Base-by-base conservation (phyloP, 257 asterid genomes). In the Plantago ovata region DNA sequence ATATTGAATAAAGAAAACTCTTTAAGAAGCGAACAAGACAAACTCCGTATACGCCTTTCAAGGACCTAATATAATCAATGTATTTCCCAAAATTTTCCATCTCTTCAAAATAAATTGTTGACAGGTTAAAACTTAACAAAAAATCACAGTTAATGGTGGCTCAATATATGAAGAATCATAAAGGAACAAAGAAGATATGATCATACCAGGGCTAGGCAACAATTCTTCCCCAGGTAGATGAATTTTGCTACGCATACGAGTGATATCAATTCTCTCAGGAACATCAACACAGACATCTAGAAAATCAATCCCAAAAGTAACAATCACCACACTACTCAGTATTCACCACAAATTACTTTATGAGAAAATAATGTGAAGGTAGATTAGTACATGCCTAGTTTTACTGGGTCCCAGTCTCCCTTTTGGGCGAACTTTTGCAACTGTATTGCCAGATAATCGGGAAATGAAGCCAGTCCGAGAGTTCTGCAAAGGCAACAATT, bases 361-460 rank as follows among this genome's bases (percentile, higher is more conserved):
- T 33, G 43, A 20, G 58, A 43, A 52, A 53, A 63, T 62, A 19
- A 19, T 79, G 66, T 24, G 32, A 24, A 24, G 32, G 59, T 14
- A 24, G 32, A 24, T 24, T 24, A 24, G 32, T 10, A 44, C 57
- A 52, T 10, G 18, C 98, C 98, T 59, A 92, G 93, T 70, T 92
- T 88, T 73, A 85, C 88, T 4, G 98, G 97, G 53, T 84, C 98
- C 96, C 96, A 88, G 60, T 96, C 98, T 24, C 75, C 95, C 77
- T 84, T 95, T 75, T 84, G 73, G 49, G 88, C 89, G 63, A 92
- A 92, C 71, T 88, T 92, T 55, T 93, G 83, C 95, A 92, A 88
- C 64, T 92, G 98, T 79, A 92, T 72, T 28, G 88, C 95, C 83
- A 92, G 76, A 75, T 80, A 90, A 79, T 84, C 95, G 52, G 98